Base-by-base conservation (phyloP, 202 grass and related monocot species). In the Elaeis oleifera region DNA sequence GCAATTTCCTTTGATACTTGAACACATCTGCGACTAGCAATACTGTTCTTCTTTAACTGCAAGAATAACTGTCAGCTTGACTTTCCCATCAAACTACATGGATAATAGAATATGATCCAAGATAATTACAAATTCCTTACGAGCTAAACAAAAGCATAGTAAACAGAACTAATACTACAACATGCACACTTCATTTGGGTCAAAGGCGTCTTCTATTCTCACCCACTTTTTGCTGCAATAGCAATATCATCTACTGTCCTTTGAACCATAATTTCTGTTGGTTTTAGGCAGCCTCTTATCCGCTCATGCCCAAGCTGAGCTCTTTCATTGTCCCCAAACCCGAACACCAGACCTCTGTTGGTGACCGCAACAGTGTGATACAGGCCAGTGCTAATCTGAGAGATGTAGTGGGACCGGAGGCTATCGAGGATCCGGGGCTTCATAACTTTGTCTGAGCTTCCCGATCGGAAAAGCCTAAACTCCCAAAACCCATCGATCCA, bases 401-500 rank as follows among this genome's bases (percentile, higher is more conserved):
- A 89, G 29, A 99, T 80, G 5, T 76, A 80, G 63, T 94, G 88
- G 20, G 68, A 82, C 23, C 44, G 59, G 56, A 99, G 79, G 56
- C 77, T 87, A 20, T 99, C 88, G 0, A 99, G 86, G 60, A 87
- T 36, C 0, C 36, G 59, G 28, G 95, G 83, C 74, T 79, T 86
- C 95, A 90, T 90, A 49, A 99, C 80, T 79, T 99, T 99, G 17
- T 99, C 95, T 0, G 95, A 99, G 29, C 73, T 84, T 59, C 88
- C 51, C 89, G 76, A 32, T 99, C 94, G 58, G 68, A 66, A 72
- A 99, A 99, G 16, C 95, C 95, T 84, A 99, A 74, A 75, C 94
- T 99, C 44, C 94, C 94, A 71, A 99, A 99, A 54, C 85, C 94
- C 94, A 89, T 99, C 88, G 88, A 99, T 80, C 94, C 94, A 78